Evolutionary conservation across 768 basidiomycete species (phyloP), one percentile per base, ranked within the genome.

Genomic region (Kwoniella botswanensis): DNA sequence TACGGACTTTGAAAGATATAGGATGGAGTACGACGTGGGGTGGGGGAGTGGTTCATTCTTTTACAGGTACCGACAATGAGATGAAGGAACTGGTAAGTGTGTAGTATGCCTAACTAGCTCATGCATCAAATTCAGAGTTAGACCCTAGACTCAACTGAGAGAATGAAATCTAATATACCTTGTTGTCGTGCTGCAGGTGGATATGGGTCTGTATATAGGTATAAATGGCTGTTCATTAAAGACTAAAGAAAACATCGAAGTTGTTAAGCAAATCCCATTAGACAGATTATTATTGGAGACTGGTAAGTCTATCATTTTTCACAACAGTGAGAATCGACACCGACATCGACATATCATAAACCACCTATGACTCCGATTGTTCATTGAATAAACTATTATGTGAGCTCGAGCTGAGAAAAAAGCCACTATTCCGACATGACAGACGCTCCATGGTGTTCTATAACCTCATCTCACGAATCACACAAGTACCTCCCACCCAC

Each of bases 41-140:
- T 22, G 90, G 91, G 3, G 92, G 92, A 1, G 92, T 93, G 22
- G 91, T 93, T 3, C 93, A 93, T 78, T 91, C 90, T 71, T 92
- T 92, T 82, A 92, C 92, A 0, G 93, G 93, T 4, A 87, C 86
- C 0, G 76, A 77, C 3, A 87, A 86, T 46, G 92, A 94, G 78
- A 88, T 87, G 15, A 75, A 80, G 9, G 92, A 93, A 77, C 83
- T 92, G 57, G 91, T 92, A 68, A 77, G 89, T 82, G 4, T 82
- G 3, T 11, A 50, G 46, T 50, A 6, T 18, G 10, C 46, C 10
- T 35, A 4, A 35, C 35, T 35, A 4, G 35, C 35, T 35, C 35
- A 4, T 7, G 35, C 3, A 35, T 35, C 35, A 35, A 35, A 9
- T 5, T 9, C 35, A 35, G 7, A 35, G 4, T 35, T 6, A 35